A percentile compares a stretch with the other conserved stretches of the same genome.
Conservation (phyloP, 306 rosid genomes). For the Quillaja saponaria region DNA sequence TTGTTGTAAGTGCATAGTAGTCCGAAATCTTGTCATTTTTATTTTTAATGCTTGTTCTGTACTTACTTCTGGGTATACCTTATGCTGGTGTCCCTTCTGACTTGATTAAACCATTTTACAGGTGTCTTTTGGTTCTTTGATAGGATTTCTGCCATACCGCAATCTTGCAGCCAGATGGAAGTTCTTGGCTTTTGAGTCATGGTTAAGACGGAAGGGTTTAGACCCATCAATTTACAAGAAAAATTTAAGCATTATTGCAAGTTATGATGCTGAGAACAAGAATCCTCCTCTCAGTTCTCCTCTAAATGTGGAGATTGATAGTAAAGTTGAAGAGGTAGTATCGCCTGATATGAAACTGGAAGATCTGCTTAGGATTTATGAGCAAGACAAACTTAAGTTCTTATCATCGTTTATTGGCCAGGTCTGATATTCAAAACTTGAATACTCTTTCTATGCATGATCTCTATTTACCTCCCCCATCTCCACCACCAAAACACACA, state of each 20-base stretch:
- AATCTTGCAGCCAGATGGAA: slow-evolving; percentile 85
- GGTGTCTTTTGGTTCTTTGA: slow-evolving; percentile 86
- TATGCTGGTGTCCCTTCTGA: slow-evolving; percentile 22
- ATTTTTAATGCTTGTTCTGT: background rate
- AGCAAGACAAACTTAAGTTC: slow-evolving; percentile 73
- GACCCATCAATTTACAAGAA: slow-evolving; percentile 77
- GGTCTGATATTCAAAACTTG: slow-evolving; percentile 50
- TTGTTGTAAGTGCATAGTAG: slow-evolving; percentile 67
- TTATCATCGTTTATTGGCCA: slow-evolving; percentile 87
- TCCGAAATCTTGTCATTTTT: slow-evolving; percentile 13
- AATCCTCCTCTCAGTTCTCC: slow-evolving; percentile 33
- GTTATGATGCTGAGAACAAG: slow-evolving; percentile 46
- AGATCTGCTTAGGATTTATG: slow-evolving; percentile 73
- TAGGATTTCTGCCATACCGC: slow-evolving; percentile 92
- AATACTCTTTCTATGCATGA: slow-evolving; percentile 12
- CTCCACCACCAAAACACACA: too few species aligned
- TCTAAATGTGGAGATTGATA: slow-evolving; percentile 36
- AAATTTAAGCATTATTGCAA: slow-evolving; percentile 55
- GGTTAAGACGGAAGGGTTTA: slow-evolving; percentile 85
- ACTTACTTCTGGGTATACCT: too few species aligned
- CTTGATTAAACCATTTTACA: slow-evolving; percentile 45
- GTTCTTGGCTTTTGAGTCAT: slow-evolving; percentile 93
- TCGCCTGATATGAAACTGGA: slow-evolving; percentile 83
- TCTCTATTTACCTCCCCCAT: too few species aligned
- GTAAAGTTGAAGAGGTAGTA: slow-evolving; percentile 45